Percentiles rank a stretch among this genome's conserved stretches.
Evolutionary conservation across 202 grass and related monocot species (phyloP).

Genomic region (Sporobolus alterniflorus): DNA sequence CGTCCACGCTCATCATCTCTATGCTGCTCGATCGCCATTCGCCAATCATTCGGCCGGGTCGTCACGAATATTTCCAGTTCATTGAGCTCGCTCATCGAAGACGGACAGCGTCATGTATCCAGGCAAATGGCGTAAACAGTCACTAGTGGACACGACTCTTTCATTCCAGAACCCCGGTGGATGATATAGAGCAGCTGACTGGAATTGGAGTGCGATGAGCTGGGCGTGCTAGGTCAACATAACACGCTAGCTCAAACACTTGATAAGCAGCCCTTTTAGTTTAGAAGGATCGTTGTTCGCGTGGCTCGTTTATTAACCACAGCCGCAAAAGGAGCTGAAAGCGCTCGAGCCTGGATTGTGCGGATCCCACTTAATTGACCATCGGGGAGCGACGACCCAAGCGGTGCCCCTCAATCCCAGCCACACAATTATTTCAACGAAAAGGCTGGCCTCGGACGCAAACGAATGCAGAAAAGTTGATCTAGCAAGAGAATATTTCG

Average conservation of each 20-base stretch:
- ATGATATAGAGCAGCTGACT: too few species aligned
- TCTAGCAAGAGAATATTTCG: conserved; percentile 31
- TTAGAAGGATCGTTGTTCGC: conserved; percentile 36
- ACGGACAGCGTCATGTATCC: conserved; percentile 1
- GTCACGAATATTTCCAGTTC: conserved; percentile 52
- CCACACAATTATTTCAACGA: conserved; percentile 33
- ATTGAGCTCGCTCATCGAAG: not conserved
- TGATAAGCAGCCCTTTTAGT: conserved; percentile 1
- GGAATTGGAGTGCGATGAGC: conserved; percentile 22
- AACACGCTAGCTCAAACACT: not conserved
- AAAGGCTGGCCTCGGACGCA: conserved; percentile 14
- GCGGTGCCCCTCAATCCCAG: conserved; percentile 43
- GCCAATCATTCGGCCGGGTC: conserved; percentile 11
- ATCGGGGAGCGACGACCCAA: not conserved
- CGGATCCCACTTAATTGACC: conserved; percentile 13
- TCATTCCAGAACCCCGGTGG: not conserved
- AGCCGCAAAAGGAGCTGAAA: conserved; percentile 18
- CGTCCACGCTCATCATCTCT: not conserved
- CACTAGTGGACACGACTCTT: conserved; percentile 32
- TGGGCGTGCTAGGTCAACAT: conserved; percentile 7
- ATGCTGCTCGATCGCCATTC: too few species aligned
- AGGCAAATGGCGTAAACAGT: not conserved
- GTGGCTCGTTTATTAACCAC: conserved; percentile 32
- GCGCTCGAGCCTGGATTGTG: conserved; percentile 37
- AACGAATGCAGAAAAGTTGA: not conserved